Conservation (phyloP, 2,329 filamentous ascomycete species). For the Penicillium sp. region DNA sequence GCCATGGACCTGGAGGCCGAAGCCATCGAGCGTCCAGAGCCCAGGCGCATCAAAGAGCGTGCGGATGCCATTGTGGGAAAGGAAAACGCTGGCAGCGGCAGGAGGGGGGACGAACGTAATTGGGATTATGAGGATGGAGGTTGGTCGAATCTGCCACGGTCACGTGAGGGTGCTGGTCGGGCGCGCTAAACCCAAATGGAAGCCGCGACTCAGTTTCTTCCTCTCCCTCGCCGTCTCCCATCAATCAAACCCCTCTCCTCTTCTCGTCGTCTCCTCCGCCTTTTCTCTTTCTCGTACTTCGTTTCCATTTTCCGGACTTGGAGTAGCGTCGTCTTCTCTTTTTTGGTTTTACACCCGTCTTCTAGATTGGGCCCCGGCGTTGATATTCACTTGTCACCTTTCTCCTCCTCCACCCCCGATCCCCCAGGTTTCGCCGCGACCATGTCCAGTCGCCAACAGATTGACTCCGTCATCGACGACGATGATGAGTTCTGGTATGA, state of each 20-base stretch:
- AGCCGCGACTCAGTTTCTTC: slow-evolving; percentile 32
- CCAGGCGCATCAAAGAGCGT: slow-evolving; percentile 50
- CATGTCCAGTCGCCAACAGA: slow-evolving; percentile 51
- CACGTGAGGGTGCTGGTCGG: slow-evolving; percentile 25
- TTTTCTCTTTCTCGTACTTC: slow-evolving; percentile 30
- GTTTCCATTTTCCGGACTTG: slow-evolving; percentile 21
- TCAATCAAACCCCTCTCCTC: slow-evolving; percentile 24
- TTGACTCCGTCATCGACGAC: slow-evolving; percentile 55
- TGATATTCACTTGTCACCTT: slow-evolving; percentile 28
- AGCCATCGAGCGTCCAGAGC: slow-evolving; percentile 44
- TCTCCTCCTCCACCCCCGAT: slow-evolving; percentile 18
- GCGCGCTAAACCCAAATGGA: slow-evolving; percentile 29
- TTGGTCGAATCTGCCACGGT: slow-evolving; percentile 31
- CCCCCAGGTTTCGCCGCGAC: slow-evolving; percentile 28
- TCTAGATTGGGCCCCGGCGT: slow-evolving; percentile 27
- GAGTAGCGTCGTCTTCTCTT: slow-evolving; percentile 22
- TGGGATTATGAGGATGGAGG: slow-evolving; percentile 31
- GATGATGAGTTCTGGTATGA: slow-evolving; percentile 54
- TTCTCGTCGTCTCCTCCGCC: slow-evolving; percentile 18
- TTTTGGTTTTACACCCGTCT: slow-evolving; percentile 16
- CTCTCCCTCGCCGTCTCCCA: slow-evolving; percentile 26
- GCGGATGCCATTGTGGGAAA: slow-evolving; percentile 49
- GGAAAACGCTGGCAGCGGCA: slow-evolving; percentile 35
- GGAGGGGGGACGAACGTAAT: slow-evolving; percentile 27
- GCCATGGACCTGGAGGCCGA: slow-evolving; percentile 40